Conservation (phyloP, 2,329 filamentous ascomycete genomes). For the Cladosporium austrohemisphaericum region DNA sequence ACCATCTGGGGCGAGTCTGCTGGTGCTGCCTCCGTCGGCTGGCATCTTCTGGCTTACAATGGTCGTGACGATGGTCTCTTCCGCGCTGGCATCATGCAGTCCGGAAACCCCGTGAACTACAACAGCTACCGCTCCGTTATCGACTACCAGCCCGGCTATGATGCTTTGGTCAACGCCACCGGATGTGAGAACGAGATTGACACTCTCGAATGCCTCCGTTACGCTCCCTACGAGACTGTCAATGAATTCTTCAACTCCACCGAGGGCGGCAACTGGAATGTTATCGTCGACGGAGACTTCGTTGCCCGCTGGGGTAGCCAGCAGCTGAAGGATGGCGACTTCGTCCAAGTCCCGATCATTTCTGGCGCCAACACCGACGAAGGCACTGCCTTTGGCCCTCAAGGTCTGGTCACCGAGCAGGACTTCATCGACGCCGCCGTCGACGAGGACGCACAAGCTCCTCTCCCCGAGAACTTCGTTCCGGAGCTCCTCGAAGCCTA, state of each 20-base stretch:
- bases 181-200: constrained; percentile 57
- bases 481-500: constrained; percentile 46
- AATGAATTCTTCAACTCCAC: constrained; percentile 29
- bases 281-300: constrained; percentile 55
- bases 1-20: constrained; percentile 39
- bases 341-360: constrained; percentile 59
- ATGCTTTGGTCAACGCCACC: constrained; percentile 56
- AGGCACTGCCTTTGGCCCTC: constrained; percentile 54
- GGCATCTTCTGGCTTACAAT: constrained; percentile 45
- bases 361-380: constrained; percentile 64
- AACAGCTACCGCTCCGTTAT: constrained; percentile 19
- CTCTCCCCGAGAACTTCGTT: constrained; percentile 28
- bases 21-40: constrained; percentile 40
- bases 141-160: constrained; percentile 55
- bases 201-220: constrained; percentile 64
- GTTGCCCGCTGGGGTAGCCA: constrained; percentile 50
- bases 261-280: constrained; percentile 35
- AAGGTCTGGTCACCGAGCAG: constrained; percentile 50
- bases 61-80: constrained; percentile 48
- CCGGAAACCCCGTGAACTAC: constrained; percentile 31
- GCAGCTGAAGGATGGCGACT: constrained; percentile 55
- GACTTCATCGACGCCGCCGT: constrained; percentile 36
- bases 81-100: constrained; percentile 46
- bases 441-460: constrained; percentile 22
- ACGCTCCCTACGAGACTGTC: constrained; percentile 29